Evolutionary conservation across 78 protist species (phyloP).

Genomic region (Polysphondylium violaceum): DNA sequence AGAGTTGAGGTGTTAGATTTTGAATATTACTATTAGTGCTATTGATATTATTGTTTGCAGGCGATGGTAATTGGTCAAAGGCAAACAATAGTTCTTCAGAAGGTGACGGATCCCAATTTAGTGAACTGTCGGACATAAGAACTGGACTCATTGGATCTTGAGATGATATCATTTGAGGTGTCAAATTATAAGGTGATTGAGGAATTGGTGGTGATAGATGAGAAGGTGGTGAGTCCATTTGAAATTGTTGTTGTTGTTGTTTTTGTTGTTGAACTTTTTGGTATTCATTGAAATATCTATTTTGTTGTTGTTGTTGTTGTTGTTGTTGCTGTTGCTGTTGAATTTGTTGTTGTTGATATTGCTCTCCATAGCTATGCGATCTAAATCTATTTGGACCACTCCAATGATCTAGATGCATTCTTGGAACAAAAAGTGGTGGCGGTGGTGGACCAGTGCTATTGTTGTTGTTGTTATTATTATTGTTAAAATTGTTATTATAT

Average conservation of each 20-base stretch:
- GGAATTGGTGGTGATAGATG: conserved; percentile 62
- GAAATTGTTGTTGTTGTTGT: conserved; percentile 31
- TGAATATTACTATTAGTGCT: too few species aligned
- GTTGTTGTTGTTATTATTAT: not conserved
- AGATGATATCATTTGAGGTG: conserved; percentile 37
- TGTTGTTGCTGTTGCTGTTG: conserved; percentile 24
- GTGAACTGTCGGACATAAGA: conserved; percentile 7
- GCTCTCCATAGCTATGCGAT: conserved; percentile 76
- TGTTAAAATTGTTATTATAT: too few species aligned
- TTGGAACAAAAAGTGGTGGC: not conserved
- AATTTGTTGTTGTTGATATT: conserved; percentile 21
- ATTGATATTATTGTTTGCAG: too few species aligned
- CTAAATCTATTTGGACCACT: conserved; percentile 35
- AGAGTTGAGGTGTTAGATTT: conserved; percentile 54
- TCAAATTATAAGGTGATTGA: conserved; percentile 44
- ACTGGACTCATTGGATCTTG: conserved; percentile 11
- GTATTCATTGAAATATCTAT: not conserved
- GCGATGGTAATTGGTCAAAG: conserved; percentile 44
- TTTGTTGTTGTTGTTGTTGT: conserved; percentile 27
- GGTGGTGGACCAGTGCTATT: not conserved
- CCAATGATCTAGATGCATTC: conserved; percentile 64
- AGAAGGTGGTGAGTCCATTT: not conserved
- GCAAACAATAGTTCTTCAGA: conserved; percentile 58
- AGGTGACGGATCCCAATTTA: conserved; percentile 61
- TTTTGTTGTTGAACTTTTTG: conserved; percentile 5